Percentiles rank a stretch among this genome's conserved stretches.
Conservation (phyloP, 306 rosid species). For the Inga laurina region DNA sequence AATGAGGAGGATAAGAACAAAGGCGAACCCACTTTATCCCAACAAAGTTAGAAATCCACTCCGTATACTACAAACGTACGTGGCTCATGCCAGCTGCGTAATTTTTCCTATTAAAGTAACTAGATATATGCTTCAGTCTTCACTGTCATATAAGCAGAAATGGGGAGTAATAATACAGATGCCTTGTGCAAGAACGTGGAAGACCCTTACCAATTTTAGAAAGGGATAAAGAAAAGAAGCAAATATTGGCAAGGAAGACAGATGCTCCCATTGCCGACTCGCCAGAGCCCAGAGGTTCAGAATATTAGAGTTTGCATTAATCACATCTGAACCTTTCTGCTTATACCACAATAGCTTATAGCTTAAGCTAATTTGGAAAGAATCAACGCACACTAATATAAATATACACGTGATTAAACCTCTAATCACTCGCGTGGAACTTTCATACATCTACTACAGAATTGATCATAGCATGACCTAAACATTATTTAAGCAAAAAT, state of each 20-base stretch:
- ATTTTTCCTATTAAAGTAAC: background rate
- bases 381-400: background rate
- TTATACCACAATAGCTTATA: background rate
- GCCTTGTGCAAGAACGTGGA: background rate
- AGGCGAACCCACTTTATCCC: background rate
- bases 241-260: background rate
- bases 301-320: background rate
- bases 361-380: background rate
- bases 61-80: background rate
- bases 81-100: background rate
- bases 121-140: background rate
- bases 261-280: background rate
- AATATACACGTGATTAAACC: background rate
- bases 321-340: background rate
- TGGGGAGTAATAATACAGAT: background rate
- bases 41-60: background rate
- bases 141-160: background rate
- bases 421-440: background rate
- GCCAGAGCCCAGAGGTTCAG: background rate
- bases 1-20: background rate
- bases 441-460: background rate
- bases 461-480: background rate
- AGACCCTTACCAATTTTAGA: background rate
- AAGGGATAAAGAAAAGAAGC: background rate
- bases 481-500: background rate